Evolutionary conservation across 1,284 basidiomycete genomes (phyloP).

Genomic region (Erythrobasidium hasegawianum): DNA sequence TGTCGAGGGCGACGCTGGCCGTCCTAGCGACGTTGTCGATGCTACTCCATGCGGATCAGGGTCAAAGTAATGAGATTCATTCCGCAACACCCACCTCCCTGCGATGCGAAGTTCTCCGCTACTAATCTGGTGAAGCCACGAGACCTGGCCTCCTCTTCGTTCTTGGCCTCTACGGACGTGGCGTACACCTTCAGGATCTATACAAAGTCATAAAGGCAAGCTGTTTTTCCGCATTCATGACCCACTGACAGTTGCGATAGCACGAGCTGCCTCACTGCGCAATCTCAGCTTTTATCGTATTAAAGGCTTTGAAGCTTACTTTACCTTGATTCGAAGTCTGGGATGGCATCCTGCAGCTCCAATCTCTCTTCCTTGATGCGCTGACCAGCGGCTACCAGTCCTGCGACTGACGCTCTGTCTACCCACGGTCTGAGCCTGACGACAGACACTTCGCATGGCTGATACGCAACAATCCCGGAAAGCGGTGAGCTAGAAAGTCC

Average conservation of each 20-base stretch:
- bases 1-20: slow-evolving; percentile 17
- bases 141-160: not conserved
- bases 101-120: not conserved
- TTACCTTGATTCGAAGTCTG: slow-evolving; percentile 4
- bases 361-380: not conserved
- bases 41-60: too few relatives aligned
- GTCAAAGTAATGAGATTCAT: not conserved
- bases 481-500: too few relatives aligned
- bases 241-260: not conserved
- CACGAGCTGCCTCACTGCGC: not conserved
- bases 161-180: not conserved
- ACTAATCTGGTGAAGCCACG: not conserved
- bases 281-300: not conserved
- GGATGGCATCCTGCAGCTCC: not conserved
- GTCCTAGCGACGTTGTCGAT: not conserved
- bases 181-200: not conserved
- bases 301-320: not conserved
- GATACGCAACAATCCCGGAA: too few relatives aligned
- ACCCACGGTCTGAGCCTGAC: not conserved
- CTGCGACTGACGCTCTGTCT: not conserved
- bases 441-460: not conserved
- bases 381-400: not conserved
- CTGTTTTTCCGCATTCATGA: not conserved
- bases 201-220: not conserved
- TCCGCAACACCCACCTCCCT: too few relatives aligned